These are phyloP conservation scores for Kazachstania sp. DNA, from an alignment of 1,139 yeast genomes.

Conservation along the genomic window DNA sequence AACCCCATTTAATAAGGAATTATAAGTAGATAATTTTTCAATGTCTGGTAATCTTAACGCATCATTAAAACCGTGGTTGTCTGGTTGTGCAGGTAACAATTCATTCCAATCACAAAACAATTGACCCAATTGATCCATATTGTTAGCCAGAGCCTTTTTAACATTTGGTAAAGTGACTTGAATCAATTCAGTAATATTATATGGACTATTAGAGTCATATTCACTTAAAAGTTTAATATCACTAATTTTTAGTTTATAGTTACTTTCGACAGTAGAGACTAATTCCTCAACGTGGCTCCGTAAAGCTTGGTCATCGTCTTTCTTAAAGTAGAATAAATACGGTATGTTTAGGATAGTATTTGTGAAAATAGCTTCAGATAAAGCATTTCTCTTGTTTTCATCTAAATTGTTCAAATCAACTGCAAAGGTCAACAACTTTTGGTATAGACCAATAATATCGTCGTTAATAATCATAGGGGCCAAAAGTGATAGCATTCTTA, in stretches of 20 bases:
- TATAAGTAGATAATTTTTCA: conserved; percentile 33
- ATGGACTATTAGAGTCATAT: conserved; percentile 40
- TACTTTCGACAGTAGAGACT: conserved; percentile 37
- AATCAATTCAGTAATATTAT: conserved; percentile 45
- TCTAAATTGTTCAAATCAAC: conserved; percentile 43
- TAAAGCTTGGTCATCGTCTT: conserved; percentile 31
- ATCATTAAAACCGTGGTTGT: conserved; percentile 28
- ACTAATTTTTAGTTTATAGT: conserved; percentile 17
- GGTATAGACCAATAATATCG: conserved; percentile 44
- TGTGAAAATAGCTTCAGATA: conserved; percentile 63
- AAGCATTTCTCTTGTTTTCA: conserved; percentile 39
- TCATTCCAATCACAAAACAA: conserved; percentile 29
- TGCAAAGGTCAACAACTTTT: conserved; percentile 48
- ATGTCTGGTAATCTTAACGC: conserved; percentile 34
- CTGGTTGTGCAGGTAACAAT: conserved; percentile 21
- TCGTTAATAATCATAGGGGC: conserved; percentile 52
- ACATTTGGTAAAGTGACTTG: conserved; percentile 50
- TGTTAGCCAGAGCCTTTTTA: conserved; percentile 30
- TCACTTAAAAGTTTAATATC: conserved; percentile 19
- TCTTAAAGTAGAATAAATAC: conserved; percentile 47
- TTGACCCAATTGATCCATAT: conserved; percentile 33
- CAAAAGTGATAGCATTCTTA: conserved; percentile 62
- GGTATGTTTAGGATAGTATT: conserved; percentile 63
- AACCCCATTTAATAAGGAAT: conserved; percentile 31
- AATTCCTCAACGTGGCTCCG: conserved; percentile 38